These are phyloP conservation scores for Diaporthe caulivora DNA, from an alignment of 2,329 filamentous ascomycete species.

Conservation along the genomic window DNA sequence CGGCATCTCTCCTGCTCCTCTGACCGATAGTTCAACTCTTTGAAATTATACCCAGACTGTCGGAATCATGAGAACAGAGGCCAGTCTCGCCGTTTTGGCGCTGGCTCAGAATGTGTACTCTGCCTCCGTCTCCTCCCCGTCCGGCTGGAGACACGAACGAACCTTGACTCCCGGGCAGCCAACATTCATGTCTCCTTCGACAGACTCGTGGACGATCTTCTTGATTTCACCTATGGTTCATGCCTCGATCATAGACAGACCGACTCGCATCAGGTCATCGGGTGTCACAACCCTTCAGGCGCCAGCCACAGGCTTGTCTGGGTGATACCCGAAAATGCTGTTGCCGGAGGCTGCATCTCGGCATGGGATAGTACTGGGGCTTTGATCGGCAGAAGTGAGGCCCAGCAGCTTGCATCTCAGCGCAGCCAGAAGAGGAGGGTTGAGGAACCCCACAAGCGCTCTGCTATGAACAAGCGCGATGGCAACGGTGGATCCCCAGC, in stretches of 20 bases:
- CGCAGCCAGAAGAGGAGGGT: constrained; percentile 45
- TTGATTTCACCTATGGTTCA: constrained; percentile 51
- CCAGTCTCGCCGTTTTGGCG: constrained; percentile 5
- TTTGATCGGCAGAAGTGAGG: constrained; percentile 52
- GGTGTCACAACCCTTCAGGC: constrained; percentile 36
- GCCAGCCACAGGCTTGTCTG: constrained; percentile 50
- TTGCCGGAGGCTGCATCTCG: constrained; percentile 54
- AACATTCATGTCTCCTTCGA: constrained; percentile 49
- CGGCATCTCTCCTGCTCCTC: too few relatives aligned
- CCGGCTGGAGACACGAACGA: constrained; percentile 51
- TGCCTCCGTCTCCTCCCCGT: constrained; percentile 41
- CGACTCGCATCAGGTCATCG: constrained; percentile 47
- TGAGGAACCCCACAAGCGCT: constrained; percentile 30
- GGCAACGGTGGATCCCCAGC: constrained; percentile 38
- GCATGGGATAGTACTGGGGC: constrained; percentile 51
- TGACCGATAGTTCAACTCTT: too few relatives aligned
- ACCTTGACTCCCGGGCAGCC: constrained; percentile 49
- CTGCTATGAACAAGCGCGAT: constrained; percentile 42
- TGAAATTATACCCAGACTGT: too few relatives aligned
- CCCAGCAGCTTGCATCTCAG: constrained; percentile 46
- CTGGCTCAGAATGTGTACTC: constrained; percentile 21
- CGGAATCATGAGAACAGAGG: not conserved
- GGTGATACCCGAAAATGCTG: constrained; percentile 48
- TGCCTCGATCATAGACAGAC: constrained; percentile 42
- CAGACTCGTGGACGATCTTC: constrained; percentile 42